phyloP scores from a whole-genome alignment of 306 rosid species.

The Vigna hirtella region DNA sequence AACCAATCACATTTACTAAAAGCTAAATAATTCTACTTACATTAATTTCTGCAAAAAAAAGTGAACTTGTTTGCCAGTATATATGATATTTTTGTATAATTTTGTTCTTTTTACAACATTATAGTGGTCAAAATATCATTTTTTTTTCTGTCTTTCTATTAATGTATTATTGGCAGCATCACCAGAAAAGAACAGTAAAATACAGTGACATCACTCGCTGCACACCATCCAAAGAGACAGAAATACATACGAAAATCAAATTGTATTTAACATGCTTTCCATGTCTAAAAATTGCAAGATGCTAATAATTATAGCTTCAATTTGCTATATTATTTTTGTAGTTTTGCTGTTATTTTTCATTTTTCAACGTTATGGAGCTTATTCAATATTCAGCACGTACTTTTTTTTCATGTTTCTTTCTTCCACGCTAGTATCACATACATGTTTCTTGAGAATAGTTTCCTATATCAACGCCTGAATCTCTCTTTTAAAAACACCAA shows the following conservation, averaged over 20 bases:
- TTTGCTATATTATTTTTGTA: background rate
- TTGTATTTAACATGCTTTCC: background rate
- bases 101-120: background rate
- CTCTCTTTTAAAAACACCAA: background rate
- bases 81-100: background rate
- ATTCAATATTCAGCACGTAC: background rate
- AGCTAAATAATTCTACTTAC: background rate
- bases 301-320: background rate
- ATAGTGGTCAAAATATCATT: too few relatives aligned
- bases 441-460: slow-evolving; percentile 16
- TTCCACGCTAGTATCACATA: slow-evolving; percentile 8
- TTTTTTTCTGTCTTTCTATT: background rate
- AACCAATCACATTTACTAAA: background rate
- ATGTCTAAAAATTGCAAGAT: background rate
- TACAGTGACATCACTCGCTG: background rate
- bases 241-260: background rate
- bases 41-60: background rate
- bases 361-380: background rate
- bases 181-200: background rate
- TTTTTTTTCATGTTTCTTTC: background rate
- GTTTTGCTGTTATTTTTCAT: background rate
- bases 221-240: background rate
- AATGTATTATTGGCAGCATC: background rate
- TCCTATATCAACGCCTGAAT: slow-evolving; percentile 12
- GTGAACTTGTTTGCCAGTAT: background rate